Conservation (phyloP, 2,329 filamentous ascomycete species). For the Samsoniella hepiali region DNA sequence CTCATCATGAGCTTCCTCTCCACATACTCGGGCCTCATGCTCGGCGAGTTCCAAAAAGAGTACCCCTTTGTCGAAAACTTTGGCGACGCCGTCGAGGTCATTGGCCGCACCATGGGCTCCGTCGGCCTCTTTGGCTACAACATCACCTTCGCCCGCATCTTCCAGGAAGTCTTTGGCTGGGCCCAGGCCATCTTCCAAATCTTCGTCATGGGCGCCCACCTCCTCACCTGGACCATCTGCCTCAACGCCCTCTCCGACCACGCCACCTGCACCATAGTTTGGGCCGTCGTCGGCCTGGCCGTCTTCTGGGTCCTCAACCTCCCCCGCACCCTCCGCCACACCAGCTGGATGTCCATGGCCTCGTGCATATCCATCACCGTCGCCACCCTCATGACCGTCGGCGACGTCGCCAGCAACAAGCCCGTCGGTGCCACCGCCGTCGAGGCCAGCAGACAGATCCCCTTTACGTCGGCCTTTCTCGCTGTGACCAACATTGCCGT, state of each 20-base stretch:
- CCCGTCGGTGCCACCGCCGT: slow-evolving; percentile 36
- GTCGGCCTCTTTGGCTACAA: slow-evolving; percentile 48
- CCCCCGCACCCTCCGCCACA: slow-evolving; percentile 60
- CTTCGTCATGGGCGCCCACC: slow-evolving; percentile 66
- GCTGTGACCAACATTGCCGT: slow-evolving; percentile 64
- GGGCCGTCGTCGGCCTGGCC: slow-evolving; percentile 56
- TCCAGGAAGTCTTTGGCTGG: slow-evolving; percentile 58
- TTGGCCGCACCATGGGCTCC: slow-evolving; percentile 43
- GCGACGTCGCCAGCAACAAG: slow-evolving; percentile 52
- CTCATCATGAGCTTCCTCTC: slow-evolving; percentile 64
- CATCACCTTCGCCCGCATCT: slow-evolving; percentile 48
- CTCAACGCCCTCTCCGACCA: slow-evolving; percentile 61
- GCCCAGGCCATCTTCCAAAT: slow-evolving; percentile 60
- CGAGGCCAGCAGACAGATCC: slow-evolving; percentile 35
- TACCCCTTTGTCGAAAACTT: slow-evolving; percentile 67
- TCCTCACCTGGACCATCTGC: slow-evolving; percentile 66
- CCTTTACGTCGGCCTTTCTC: slow-evolving; percentile 52
- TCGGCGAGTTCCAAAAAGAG: slow-evolving; percentile 67
- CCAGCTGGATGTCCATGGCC: slow-evolving; percentile 59
- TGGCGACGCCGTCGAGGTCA: slow-evolving; percentile 61
- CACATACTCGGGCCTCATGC: slow-evolving; percentile 54
- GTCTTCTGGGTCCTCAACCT: slow-evolving; percentile 58
- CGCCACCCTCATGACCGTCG: slow-evolving; percentile 62
- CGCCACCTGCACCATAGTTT: slow-evolving; percentile 61
- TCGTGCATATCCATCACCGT: slow-evolving; percentile 61